Percentiles rank a stretch among this genome's conserved stretches.
These are phyloP conservation scores for Turritis glabra DNA, from an alignment of 345 rosid species.

Conservation along the genomic window DNA sequence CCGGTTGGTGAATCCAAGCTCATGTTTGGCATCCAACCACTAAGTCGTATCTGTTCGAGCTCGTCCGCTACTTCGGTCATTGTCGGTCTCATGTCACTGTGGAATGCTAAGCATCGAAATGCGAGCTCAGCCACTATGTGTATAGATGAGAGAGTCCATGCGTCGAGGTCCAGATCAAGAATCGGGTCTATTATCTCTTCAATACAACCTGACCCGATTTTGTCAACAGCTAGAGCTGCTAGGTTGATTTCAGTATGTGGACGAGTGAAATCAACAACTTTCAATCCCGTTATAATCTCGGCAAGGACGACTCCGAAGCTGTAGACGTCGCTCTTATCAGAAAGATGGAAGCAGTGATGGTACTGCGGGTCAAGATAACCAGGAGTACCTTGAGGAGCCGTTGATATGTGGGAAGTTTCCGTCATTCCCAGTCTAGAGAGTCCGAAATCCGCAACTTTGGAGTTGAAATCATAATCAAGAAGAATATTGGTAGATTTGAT, in stretches of 20 bases:
- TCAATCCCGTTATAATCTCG: slow-evolving; percentile 86
- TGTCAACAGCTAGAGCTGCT: slow-evolving; percentile 85
- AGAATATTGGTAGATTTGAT: slow-evolving; percentile 92
- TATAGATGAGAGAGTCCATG: slow-evolving; percentile 88
- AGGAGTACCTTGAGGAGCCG: slow-evolving; percentile 93
- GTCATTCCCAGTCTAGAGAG: slow-evolving; percentile 88
- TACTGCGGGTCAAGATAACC: slow-evolving; percentile 89
- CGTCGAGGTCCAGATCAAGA: slow-evolving; percentile 68
- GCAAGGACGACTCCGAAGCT: slow-evolving; percentile 95
- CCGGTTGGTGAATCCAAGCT: slow-evolving; percentile 49
- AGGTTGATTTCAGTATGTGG: slow-evolving; percentile 77
- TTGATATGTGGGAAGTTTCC: slow-evolving; percentile 78
- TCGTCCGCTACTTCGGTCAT: slow-evolving; percentile 92
- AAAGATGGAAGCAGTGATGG: slow-evolving; percentile 75
- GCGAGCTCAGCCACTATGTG: slow-evolving; percentile 84
- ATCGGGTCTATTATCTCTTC: slow-evolving; percentile 82
- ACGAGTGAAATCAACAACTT: slow-evolving; percentile 91
- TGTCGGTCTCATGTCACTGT: slow-evolving; percentile 87
- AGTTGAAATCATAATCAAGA: slow-evolving; percentile 64
- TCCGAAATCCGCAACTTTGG: slow-evolving; percentile 97
- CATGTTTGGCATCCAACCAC: slow-evolving; percentile 68
- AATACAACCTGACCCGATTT: slow-evolving; percentile 84
- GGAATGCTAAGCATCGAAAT: slow-evolving; percentile 87
- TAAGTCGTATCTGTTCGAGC: slow-evolving; percentile 68
- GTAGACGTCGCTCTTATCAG: slow-evolving; percentile 83